Evolutionary conservation across 2,329 filamentous ascomycete species (phyloP), one percentile per base, ranked within the genome.

Genomic region (Trichothecium roseum): DNA sequence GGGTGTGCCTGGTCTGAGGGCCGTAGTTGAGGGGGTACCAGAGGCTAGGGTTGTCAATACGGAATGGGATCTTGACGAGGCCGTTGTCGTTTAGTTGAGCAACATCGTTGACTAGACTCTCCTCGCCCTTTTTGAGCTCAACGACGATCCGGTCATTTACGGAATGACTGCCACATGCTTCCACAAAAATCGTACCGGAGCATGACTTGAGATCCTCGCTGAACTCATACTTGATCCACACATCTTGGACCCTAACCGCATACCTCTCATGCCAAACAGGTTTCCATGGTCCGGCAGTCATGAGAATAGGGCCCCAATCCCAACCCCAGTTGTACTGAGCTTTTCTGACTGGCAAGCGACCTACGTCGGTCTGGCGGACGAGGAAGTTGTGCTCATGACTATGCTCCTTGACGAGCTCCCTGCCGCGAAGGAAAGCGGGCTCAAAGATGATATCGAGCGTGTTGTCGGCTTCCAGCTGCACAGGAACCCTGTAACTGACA

Each of bases 1-100:
- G 55, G 1, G 63, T 69, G 54, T 86, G 85, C 3, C 85, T 57
- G 4, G 79, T 72, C 48, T 85, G 81, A 29, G 71, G 63, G 28
- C 81, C 81, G 50, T 85, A 85, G 7, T 78, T 72, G 39, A 77
- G 64, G 2, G 81, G 81, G 47, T 77, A 85, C 81, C 81, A 86
- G 15, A 86, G 57, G 40, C 74, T 62, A 1, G 80, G 78, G 10
- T 72, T 18, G 7, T 30, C 20, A 4, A 50, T 30, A 16, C 26
- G 35, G 31, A 49, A 41, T 16, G 38, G 32, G 10, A 28, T 30
- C 10, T 33, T 13, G 15, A 26, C 26, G 2, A 13, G 13, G 6
- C 36, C 36, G 15, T 31, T 18, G 4, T 18, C 24, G 14, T 79
- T 69, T 52, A 84, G 84, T 51, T 86, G 82, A n/a, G 63, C 56